A percentile compares a stretch with the other conserved stretches of the same genome.
Evolutionary conservation across 495 filamentous ascomycete species (phyloP).

Genomic region (Echria macrotheca): DNA sequence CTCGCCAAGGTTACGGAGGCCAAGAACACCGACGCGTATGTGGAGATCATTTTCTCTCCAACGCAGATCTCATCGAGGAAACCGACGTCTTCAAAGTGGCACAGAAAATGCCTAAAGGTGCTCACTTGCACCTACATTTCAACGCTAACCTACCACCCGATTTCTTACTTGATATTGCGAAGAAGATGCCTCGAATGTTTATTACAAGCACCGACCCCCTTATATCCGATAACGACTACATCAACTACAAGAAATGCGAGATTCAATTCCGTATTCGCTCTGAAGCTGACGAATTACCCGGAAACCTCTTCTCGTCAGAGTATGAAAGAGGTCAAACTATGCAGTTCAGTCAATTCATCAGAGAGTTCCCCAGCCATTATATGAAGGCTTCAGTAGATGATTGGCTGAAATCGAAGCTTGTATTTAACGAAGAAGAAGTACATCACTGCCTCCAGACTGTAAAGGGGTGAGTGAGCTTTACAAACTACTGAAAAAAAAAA

Average conservation of each 20-base stretch:
- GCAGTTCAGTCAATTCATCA: slow-evolving; percentile 33
- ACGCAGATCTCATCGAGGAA: slow-evolving; percentile 40
- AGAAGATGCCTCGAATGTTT: slow-evolving; percentile 46
- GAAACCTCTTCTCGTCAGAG: slow-evolving; percentile 18
- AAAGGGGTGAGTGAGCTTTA: slow-evolving; percentile 27
- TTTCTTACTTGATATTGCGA: slow-evolving; percentile 46
- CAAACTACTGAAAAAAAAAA: no score
- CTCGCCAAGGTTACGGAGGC: slow-evolving; percentile 22
- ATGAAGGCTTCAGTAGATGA: slow-evolving; percentile 16
- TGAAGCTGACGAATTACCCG: slow-evolving; percentile 10
- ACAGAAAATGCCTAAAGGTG: slow-evolving; percentile 46
- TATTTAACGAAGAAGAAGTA: slow-evolving; percentile 45
- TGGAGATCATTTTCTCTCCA: slow-evolving; percentile 46
- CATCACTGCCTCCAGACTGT: slow-evolving; percentile 33
- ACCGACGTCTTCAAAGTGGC: slow-evolving; percentile 39
- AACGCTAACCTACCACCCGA: slow-evolving; percentile 47
- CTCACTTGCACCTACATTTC: slow-evolving; percentile 53
- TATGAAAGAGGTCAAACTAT: slow-evolving; percentile 29
- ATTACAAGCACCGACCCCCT: slow-evolving; percentile 42
- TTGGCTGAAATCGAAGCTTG: slow-evolving; percentile 46
- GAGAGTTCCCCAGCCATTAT: slow-evolving; percentile 14
- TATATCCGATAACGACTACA: slow-evolving; percentile 1
- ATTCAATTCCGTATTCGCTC: slow-evolving; percentile 46
- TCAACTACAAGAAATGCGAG: slow-evolving; percentile 34
- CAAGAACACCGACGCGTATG: slow-evolving; percentile 27